These are phyloP conservation scores for Pontederia crassipes DNA, from an alignment of 176 grass and related monocot species.

Conservation along the genomic window DNA sequence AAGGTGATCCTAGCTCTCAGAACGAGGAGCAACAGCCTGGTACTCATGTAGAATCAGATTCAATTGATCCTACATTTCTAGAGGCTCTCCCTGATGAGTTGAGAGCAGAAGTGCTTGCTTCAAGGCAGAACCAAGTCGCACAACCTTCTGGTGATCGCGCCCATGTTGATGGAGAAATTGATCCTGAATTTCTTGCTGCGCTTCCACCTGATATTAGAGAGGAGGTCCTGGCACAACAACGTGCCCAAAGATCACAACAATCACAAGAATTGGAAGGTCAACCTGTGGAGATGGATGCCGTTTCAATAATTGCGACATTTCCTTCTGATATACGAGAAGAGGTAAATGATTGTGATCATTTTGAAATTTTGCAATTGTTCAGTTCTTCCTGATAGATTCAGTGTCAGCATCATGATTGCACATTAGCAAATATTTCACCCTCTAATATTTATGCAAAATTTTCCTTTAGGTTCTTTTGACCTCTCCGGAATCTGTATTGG, in stretches of 20 bases:
- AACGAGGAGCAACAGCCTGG: conserved; percentile 44
- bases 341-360: conserved; percentile 24
- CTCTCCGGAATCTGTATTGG: conserved; percentile 89
- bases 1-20: conserved; percentile 39
- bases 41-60: conserved; percentile 38
- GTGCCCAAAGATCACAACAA: conserved; percentile 70
- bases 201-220: conserved; percentile 97
- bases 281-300: conserved; percentile 96
- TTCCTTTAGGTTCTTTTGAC: conserved; percentile 82
- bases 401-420: too few species aligned
- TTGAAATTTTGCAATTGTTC: not conserved
- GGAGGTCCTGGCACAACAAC: conserved; percentile 91
- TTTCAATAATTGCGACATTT: conserved; percentile 97
- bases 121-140: conserved; percentile 83
- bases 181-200: conserved; percentile 99
- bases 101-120: conserved; percentile 87
- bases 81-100: conserved; percentile 96
- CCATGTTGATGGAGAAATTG: conserved; percentile 81
- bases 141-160: conserved; percentile 63
- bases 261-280: conserved; percentile 94
- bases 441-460: not conserved
- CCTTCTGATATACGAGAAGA: conserved; percentile 96
- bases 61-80: conserved; percentile 97
- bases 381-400: not conserved
- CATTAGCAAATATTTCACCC: too few species aligned